Percentiles rank a stretch among this genome's conserved stretches.
Conservation (phyloP, 371 early-diverging fungal genomes). For the Mortierella sp. region DNA sequence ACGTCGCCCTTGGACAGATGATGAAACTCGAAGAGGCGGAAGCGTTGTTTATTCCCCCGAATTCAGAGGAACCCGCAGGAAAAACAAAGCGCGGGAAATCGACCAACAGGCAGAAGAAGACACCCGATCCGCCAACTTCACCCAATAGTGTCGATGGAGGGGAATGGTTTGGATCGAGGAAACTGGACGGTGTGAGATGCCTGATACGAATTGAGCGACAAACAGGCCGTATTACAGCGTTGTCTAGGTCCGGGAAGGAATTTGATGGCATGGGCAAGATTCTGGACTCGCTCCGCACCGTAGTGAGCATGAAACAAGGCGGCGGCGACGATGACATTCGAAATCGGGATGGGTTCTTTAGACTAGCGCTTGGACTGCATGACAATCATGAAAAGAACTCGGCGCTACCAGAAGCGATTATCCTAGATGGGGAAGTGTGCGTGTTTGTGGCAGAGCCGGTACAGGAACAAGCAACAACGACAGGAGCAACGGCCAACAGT, state of each 20-base stretch:
- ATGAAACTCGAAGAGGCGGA: conserved; percentile 21
- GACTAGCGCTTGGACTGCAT: conserved; percentile 7
- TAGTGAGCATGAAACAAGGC: conserved; percentile 17
- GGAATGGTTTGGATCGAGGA: conserved; percentile 69
- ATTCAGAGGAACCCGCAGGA: not conserved
- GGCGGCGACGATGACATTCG: not conserved
- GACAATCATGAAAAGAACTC: not conserved
- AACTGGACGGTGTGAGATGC: conserved; percentile 73
- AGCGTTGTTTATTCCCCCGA: conserved; percentile 14
- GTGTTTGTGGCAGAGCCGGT: conserved; percentile 46
- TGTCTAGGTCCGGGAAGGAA: conserved; percentile 65
- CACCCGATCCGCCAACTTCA: not conserved
- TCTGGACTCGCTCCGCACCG: conserved; percentile 46
- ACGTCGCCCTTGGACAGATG: conserved; percentile 61
- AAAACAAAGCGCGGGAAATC: not conserved
- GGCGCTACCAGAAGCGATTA: conserved; percentile 37
- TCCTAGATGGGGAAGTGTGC: conserved; percentile 74
- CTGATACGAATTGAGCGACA: conserved; percentile 59
- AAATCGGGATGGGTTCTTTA: conserved; percentile 33
- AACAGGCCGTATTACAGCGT: conserved; percentile 56
- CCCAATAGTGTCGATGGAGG: not conserved
- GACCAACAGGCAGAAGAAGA: not conserved
- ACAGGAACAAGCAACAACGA: not conserved
- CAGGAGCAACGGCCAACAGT: not conserved
- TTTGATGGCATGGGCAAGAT: conserved; percentile 60